Base-by-base conservation (phyloP, 495 filamentous ascomycete genomes). In the Immersiella caudata region DNA sequence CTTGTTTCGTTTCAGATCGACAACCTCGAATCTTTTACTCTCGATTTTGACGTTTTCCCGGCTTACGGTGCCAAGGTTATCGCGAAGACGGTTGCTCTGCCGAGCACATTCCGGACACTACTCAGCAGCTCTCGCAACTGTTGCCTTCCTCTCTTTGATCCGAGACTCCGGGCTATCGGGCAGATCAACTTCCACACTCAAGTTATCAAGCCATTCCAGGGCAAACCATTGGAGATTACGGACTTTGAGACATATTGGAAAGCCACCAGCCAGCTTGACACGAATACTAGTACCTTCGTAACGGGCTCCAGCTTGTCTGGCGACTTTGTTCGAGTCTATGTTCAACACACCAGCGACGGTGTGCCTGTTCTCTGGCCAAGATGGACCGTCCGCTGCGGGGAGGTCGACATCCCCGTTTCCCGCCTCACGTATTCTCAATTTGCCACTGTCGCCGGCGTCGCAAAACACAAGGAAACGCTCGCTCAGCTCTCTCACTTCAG, bases 201-300 rank as follows among this genome's bases (percentile, higher is more conserved):
- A 75, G 91, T 98, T 36, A 97, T 99, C 74, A 97, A 96, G 75
- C 94, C 95, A 1, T 99, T 97, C 79, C 88, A 89, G 68, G 94
- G 96, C n/a, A 89, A 90, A 67, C 92, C 96, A 2, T 80, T 98
- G 46, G 96, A 98, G 75, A 97, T 99, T 62, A 96, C 94, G 0
- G 92, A 97, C 70, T 98, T 98, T 74, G 95, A 96, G 63, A 98
- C 95, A 2, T 99, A 99, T 78, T 99, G 95, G 95, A 98, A 97
- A 79, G 94, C 94, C 1, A 99, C 96, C 5, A 97, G 92, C 72
- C 92, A 96, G 66, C 81, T 93, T 52, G 92, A 96, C 73, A 86
- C 64, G 11, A 63, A 68, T 9, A 66, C 65, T 27, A 93, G 83
- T 74, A 90, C 91, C 51, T 86, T 97, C 33, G 92, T 99, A 27